A percentile compares a stretch with the other conserved stretches of the same genome.
Conservation (phyloP, 2,329 filamentous ascomycete species). For the Penicillium frequentans region DNA sequence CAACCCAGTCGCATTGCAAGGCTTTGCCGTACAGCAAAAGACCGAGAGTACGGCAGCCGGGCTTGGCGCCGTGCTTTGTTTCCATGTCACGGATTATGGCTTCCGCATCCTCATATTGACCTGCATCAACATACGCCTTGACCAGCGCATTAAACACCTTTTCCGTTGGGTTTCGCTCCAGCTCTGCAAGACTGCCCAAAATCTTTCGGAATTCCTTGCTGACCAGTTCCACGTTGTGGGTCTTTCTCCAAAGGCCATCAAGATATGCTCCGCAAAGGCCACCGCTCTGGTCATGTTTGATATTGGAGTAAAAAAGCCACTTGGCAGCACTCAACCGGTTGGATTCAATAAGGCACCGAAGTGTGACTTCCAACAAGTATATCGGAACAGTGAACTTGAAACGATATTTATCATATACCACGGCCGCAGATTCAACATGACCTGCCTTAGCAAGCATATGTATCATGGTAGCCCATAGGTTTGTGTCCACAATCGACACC, state of each 20-base stretch:
- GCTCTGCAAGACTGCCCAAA: conserved; percentile 25
- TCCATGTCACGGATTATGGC: conserved; percentile 37
- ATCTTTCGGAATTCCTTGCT: conserved; percentile 35
- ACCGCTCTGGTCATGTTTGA: conserved; percentile 35
- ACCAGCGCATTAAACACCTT: conserved; percentile 43
- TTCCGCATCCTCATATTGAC: conserved; percentile 35
- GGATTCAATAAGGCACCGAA: conserved; percentile 40
- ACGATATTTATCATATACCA: conserved; percentile 30
- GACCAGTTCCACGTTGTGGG: conserved; percentile 36
- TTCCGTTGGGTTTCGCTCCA: conserved; percentile 34
- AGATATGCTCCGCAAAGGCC: conserved; percentile 40
- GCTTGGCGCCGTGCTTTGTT: conserved; percentile 27
- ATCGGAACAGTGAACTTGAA: conserved; percentile 29
- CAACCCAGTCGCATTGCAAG: conserved; percentile 40
- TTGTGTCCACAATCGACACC: conserved; percentile 30
- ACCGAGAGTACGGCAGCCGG: conserved; percentile 37
- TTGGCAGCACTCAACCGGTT: conserved; percentile 39
- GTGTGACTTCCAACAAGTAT: conserved; percentile 35
- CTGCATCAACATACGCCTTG: conserved; percentile 40
- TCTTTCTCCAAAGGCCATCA: conserved; percentile 41
- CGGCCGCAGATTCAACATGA: conserved; percentile 37
- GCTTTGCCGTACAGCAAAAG: conserved; percentile 40
- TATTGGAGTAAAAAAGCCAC: conserved; percentile 32
- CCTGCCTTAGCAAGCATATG: conserved; percentile 36
- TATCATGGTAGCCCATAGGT: conserved; percentile 41